Evolutionary conservation across 768 basidiomycete genomes (phyloP).

Genomic region (Agrocybe pediades): DNA sequence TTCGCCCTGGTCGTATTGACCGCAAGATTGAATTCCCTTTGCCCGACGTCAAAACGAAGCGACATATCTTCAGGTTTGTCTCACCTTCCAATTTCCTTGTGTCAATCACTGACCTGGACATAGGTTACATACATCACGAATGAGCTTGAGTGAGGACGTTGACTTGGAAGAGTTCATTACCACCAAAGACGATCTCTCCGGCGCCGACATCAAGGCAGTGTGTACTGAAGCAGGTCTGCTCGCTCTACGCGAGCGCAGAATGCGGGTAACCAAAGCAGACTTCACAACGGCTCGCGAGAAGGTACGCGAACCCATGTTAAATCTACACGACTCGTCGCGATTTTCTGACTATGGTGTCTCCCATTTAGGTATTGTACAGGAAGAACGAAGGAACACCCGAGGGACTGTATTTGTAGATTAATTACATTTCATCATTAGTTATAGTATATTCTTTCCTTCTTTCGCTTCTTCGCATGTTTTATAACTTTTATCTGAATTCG

Average conservation of each 20-base stretch:
- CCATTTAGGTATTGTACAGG: constrained; percentile 59
- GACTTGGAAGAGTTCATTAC: constrained; percentile 95
- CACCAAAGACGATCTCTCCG: constrained; percentile 94
- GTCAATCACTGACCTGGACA: neutral
- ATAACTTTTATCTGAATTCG: neutral
- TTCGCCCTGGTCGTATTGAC: constrained; percentile 97
- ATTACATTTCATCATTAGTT: constrained; percentile 1
- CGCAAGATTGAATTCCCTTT: constrained; percentile 98
- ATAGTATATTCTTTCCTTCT: neutral
- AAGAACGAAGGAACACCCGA: constrained; percentile 98
- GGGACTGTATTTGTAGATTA: constrained; percentile 73
- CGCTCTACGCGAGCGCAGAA: constrained; percentile 91
- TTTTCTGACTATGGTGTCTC: constrained; percentile 5
- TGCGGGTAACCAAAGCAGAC: constrained; percentile 91
- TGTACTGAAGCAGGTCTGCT: constrained; percentile 98
- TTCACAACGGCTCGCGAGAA: constrained; percentile 92
- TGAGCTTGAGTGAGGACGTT: constrained; percentile 87
- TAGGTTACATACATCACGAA: constrained; percentile 90
- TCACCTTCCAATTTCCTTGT: neutral
- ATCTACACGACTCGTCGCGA: neutral
- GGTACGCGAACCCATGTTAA: constrained; percentile 44
- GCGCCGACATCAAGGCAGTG: constrained; percentile 98
- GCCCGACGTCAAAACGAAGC: constrained; percentile 98
- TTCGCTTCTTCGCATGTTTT: neutral
- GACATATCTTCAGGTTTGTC: constrained; percentile 91